A percentile compares a stretch with the other conserved stretches of the same genome.
These are phyloP conservation scores for Russula lepida DNA, from an alignment of 768 basidiomycete genomes.

Conservation along the genomic window DNA sequence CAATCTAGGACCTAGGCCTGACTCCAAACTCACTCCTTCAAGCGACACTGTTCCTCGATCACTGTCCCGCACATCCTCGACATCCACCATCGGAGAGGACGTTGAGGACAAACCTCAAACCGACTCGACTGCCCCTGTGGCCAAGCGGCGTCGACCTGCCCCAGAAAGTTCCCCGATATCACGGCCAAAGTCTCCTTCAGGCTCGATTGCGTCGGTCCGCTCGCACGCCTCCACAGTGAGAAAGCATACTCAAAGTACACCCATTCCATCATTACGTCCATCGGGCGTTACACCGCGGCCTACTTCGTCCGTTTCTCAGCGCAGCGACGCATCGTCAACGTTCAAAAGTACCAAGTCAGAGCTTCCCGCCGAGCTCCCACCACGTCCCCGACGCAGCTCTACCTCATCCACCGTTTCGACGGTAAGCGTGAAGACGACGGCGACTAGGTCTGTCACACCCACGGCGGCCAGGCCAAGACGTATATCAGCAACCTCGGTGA, in stretches of 20 bases:
- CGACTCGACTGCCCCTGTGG: background rate
- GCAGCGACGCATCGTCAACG: constrained; percentile 33
- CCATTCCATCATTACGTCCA: constrained; percentile 17
- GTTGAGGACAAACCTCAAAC: background rate
- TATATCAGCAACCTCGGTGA: constrained; percentile 14
- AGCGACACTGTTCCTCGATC: constrained; percentile 20
- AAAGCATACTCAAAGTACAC: constrained; percentile 22
- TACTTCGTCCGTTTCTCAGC: constrained; percentile 24
- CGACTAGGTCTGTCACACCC: constrained; percentile 21
- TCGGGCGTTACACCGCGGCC: constrained; percentile 21
- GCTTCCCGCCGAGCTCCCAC: constrained; percentile 29
- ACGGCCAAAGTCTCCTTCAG: constrained; percentile 24
- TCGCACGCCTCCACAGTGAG: constrained; percentile 35
- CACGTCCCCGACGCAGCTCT: constrained; percentile 27
- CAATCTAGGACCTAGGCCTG: constrained; percentile 35
- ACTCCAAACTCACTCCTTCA: constrained; percentile 64
- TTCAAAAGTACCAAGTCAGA: constrained; percentile 41
- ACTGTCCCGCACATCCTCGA: constrained; percentile 15
- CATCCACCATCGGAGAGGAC: constrained; percentile 16
- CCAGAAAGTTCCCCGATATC: constrained; percentile 12
- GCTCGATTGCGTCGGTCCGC: constrained; percentile 31
- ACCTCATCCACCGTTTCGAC: constrained; percentile 29
- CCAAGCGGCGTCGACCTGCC: constrained; percentile 12
- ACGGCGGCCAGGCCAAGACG: constrained; percentile 12
- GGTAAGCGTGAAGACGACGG: constrained; percentile 26